Evolutionary conservation across 2,329 filamentous ascomycete species (phyloP).

Genomic region (Chaetomium olivaceum): DNA sequence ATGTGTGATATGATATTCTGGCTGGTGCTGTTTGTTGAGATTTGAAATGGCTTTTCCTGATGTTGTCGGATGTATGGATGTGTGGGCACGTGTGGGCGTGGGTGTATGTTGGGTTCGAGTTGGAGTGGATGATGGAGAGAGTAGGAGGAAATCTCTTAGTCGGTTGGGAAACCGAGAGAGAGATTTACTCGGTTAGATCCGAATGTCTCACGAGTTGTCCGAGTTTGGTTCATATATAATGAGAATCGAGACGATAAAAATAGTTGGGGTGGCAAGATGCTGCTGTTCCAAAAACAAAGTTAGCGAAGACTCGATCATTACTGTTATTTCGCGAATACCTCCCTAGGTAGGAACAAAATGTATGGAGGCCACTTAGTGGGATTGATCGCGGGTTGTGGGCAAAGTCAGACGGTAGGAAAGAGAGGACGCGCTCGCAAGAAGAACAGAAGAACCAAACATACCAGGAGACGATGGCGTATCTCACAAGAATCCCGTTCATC

Average conservation of each 20-base stretch:
- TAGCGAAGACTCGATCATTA: neutral
- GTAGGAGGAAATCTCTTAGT: neutral
- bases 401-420: neutral
- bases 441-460: no score
- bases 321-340: neutral
- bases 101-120: no score
- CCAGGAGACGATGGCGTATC: neutral
- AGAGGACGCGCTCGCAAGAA: no score
- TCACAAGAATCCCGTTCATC: neutral
- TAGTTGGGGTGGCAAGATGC: neutral
- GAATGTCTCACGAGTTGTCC: neutral
- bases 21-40: no score
- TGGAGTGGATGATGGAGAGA: neutral
- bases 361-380: neutral
- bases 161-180: neutral
- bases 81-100: no score
- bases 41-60: no score
- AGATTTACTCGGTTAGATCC: neutral
- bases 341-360: neutral
- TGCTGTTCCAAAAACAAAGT: neutral
- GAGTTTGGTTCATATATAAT: neutral
- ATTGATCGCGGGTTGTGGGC: neutral
- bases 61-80: no score
- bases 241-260: neutral
- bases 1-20: no score